phyloP scores from a whole-genome alignment of 1,284 basidiomycete genomes.

The Leccinum huronense region DNA sequence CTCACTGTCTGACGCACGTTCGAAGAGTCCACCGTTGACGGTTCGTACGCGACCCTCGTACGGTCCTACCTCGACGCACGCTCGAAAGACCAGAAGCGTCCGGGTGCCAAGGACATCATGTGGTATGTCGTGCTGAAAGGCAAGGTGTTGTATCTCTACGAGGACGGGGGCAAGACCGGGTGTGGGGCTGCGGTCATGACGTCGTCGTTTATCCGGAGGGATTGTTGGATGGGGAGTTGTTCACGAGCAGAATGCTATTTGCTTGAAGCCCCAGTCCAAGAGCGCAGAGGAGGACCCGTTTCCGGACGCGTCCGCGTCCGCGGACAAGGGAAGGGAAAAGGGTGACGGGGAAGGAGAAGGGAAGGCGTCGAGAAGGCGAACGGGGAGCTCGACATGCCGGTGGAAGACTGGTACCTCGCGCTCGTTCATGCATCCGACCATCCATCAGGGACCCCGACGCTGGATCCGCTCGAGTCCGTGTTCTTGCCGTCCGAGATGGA shows the following conservation, averaged over 20 bases:
- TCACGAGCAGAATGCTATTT: conserved; percentile 82
- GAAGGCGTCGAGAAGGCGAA: conserved; percentile 41
- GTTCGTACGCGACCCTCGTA: conserved; percentile 66
- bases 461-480: conserved; percentile 57
- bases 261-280: conserved; percentile 56
- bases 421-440: conserved; percentile 71
- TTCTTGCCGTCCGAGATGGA: conserved; percentile 84
- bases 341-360: not conserved
- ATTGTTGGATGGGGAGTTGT: conserved; percentile 80
- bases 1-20: conserved; percentile 83
- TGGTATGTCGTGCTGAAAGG: conserved; percentile 90
- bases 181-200: conserved; percentile 79
- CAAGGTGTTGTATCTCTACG: conserved; percentile 85
- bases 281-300: conserved; percentile 34
- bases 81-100: conserved; percentile 74
- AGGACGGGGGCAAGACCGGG: conserved; percentile 84
- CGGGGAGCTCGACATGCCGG: conserved; percentile 57
- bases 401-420: conserved; percentile 96
- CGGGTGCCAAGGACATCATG: conserved; percentile 81
- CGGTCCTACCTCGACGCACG: conserved; percentile 71
- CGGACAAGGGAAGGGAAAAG: conserved; percentile 11
- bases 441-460: conserved; percentile 54
- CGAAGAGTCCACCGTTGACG: conserved; percentile 60
- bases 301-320: conserved; percentile 44
- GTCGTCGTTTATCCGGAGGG: conserved; percentile 74